Conservation (phyloP, 371 early-diverging fungal species). For the Actinomortierella wolfii region DNA sequence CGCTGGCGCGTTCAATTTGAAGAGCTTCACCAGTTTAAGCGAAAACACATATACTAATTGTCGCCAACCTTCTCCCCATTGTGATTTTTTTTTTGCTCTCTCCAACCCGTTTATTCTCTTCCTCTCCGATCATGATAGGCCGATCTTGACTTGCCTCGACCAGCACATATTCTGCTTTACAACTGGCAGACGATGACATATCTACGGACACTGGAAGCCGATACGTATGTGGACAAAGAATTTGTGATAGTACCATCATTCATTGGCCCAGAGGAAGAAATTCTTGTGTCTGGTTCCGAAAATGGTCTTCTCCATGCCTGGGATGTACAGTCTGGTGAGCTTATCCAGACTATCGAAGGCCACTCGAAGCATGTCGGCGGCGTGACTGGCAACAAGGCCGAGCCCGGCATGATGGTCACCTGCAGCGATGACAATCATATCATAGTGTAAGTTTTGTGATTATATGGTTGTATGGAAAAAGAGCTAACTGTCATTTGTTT, state of each 20-base stretch:
- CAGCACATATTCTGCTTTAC: constrained; percentile 27
- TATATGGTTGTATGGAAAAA: too few species aligned
- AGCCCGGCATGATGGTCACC: constrained; percentile 29
- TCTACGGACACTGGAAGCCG: constrained; percentile 25
- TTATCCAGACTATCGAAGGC: constrained; percentile 19
- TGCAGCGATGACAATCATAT: constrained; percentile 37
- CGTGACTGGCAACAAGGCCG: constrained; percentile 5
- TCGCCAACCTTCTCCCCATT: too few species aligned
- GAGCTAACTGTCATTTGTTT: too few species aligned
- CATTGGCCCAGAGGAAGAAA: constrained; percentile 23
- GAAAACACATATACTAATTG: too few species aligned
- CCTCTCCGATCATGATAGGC: constrained; percentile 5
- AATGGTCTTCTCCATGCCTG: constrained; percentile 29
- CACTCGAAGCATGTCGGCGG: constrained; percentile 31
- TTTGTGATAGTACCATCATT: constrained; percentile 31
- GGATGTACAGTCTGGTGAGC: constrained; percentile 32
- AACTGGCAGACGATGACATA: constrained; percentile 14
- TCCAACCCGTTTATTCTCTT: not conserved
- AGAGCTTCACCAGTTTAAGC: too few species aligned
- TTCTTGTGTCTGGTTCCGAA: constrained; percentile 30
- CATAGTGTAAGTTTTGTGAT: constrained; percentile 21
- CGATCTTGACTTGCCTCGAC: constrained; percentile 8
- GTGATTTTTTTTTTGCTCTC: not conserved
- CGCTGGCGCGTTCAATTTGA: too few species aligned
- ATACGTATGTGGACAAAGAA: constrained; percentile 16